These are phyloP conservation scores for Babesia caballi DNA, from an alignment of 169 alveolate species.

Conservation along the genomic window DNA sequence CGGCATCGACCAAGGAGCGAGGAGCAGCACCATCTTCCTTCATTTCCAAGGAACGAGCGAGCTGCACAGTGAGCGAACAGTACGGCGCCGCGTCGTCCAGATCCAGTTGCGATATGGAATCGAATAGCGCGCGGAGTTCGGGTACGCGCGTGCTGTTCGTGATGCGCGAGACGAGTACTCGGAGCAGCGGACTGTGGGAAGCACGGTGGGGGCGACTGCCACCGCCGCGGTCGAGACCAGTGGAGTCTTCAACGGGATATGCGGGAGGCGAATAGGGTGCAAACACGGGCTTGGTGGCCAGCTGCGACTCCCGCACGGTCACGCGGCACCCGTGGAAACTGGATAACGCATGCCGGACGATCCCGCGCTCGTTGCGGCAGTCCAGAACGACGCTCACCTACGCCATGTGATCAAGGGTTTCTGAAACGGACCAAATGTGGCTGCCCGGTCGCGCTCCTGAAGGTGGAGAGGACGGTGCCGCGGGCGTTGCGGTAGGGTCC, in stretches of 20 bases:
- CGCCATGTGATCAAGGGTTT: background rate
- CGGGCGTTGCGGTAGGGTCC: constrained; percentile 45
- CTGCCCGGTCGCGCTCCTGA: constrained; percentile 35
- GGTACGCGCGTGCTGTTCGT: background rate
- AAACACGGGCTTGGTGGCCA: constrained; percentile 2
- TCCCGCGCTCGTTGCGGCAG: constrained; percentile 61
- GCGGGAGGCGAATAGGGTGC: constrained; percentile 24
- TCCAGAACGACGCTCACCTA: constrained; percentile 57
- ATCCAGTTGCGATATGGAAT: background rate
- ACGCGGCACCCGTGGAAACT: constrained; percentile 46
- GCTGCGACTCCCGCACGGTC: constrained; percentile 34
- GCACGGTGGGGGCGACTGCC: background rate
- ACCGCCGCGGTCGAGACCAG: background rate
- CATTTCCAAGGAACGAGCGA: background rate
- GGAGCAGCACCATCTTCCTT: background rate
- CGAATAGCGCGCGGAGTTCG: background rate
- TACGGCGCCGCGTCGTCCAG: background rate
- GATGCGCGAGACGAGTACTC: background rate
- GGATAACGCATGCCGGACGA: background rate
- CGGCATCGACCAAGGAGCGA: background rate
- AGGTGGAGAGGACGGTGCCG: constrained; percentile 51
- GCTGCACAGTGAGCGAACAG: background rate
- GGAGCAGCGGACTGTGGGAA: background rate
- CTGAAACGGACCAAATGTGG: constrained; percentile 27
- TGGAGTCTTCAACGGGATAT: background rate